Conservation (phyloP, 148 eudicot species). For the Dianthus caryophyllus region DNA sequence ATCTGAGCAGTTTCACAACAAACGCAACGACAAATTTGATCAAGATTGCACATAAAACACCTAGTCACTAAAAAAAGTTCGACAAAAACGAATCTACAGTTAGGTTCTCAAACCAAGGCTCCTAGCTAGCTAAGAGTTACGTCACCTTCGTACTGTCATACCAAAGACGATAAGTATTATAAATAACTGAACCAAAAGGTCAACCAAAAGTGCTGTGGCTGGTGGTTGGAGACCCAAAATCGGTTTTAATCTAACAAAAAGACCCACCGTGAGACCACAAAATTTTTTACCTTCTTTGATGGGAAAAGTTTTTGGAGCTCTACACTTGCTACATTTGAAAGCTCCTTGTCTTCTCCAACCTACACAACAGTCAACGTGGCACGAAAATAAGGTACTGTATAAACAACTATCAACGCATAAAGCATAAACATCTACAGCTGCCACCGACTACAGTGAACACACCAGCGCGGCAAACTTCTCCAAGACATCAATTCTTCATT, state of each 20-base stretch:
- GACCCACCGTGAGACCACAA: neutral
- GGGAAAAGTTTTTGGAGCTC: constrained; percentile 72
- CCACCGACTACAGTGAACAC: neutral
- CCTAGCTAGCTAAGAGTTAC: no score
- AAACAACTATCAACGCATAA: neutral
- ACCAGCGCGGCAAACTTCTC: neutral
- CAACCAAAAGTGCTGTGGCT: no score
- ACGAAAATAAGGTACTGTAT: neutral
- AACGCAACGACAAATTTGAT: neutral
- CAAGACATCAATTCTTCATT: neutral
- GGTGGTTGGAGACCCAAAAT: no score
- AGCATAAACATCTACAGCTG: neutral
- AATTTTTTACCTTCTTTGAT: constrained; percentile 45
- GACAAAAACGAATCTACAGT: neutral
- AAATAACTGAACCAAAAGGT: no score
- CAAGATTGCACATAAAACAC: neutral
- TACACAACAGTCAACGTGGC: constrained; percentile 18
- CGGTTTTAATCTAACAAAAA: no score
- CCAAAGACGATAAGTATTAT: no score
- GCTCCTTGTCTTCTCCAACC: constrained; percentile 93
- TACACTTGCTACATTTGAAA: constrained; percentile 61
- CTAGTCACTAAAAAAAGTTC: neutral
- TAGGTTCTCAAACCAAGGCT: no score
- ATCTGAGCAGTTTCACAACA: constrained; percentile 23
- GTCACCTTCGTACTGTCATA: no score